Evolutionary conservation across 331 rosid species (phyloP), one percentile per base, ranked within the genome.

Genomic region (Acacia concinna): DNA sequence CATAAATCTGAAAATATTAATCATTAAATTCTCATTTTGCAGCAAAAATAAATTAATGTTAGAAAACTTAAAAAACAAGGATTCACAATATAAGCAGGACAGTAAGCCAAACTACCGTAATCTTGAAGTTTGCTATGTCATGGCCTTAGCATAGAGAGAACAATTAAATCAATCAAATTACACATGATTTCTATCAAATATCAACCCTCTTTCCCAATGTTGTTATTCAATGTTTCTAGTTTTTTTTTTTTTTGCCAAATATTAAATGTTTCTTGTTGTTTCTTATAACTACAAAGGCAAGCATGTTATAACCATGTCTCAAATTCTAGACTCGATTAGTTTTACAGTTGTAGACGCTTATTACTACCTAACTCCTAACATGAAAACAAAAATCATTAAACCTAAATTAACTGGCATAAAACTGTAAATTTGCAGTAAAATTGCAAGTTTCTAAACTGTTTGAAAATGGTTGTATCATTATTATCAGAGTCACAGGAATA

Each of bases 1-100:
- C 99, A 85, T 96, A 96, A 66, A 96, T 84, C 99, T 96, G 92
- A 86, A 84, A 37, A 78, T 70, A 81, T 70, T 47, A 85, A 18
- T 73, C 60, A 71, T 66, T 65, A 31, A 85, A 77, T 38, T 70
- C 14, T 71, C 60, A 34, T 62, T 73, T 13, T 51, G 72, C 73
- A 43, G 47, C 40, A 60, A 59, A 76, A 74, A 59, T 56, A 77
- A 51, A 65, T 18, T 47, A 72, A 72, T 71, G 76, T 38, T 69
- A 27, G 31, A 68, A 34, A 49, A 54, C 31, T 23, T 32, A 12
- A 43, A 46, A 69, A 79, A 44, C 63, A 32, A 81, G 31, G 43
- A 74, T 75, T 69, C 60, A 40, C 73, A 59, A 65, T 71, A 68
- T 13, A 43, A 38, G 51, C 57, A 83, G 32, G 46, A 46, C n/a